A percentile compares a stretch with the other conserved stretches of the same genome.
These are phyloP conservation scores for Kazachstania psychrophila DNA, from an alignment of 805 yeast genomes.

Conservation along the genomic window DNA sequence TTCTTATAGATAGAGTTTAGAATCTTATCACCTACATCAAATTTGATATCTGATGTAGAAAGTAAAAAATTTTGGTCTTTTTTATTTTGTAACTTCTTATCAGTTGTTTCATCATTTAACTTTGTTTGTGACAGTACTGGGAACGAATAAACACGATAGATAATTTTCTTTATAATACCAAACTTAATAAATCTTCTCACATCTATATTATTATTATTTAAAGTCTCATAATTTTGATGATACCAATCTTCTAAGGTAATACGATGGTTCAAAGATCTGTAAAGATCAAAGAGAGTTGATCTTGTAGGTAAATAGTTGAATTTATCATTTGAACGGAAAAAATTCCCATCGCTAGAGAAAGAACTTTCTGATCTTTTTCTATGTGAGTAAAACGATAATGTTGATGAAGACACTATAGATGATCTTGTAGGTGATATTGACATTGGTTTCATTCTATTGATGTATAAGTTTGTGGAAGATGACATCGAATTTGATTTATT, in stretches of 20 bases:
- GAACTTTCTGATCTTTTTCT: conserved; percentile 15
- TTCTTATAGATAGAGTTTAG: conserved; percentile 24
- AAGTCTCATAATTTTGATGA: conserved; percentile 45
- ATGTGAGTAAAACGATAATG: not conserved
- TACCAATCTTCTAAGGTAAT: conserved; percentile 76
- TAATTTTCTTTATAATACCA: conserved; percentile 73
- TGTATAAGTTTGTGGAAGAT: conserved; percentile 1
- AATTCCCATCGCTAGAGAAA: conserved; percentile 10
- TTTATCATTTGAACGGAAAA: not conserved
- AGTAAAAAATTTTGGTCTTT: conserved; percentile 6
- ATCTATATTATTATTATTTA: conserved; percentile 53
- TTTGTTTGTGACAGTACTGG: conserved; percentile 40
- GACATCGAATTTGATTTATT: conserved; percentile 1
- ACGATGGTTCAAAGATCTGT: conserved; percentile 71
- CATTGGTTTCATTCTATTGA: not conserved
- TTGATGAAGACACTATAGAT: conserved; percentile 1
- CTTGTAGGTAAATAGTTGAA: conserved; percentile 44
- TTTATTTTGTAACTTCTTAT: conserved; percentile 9
- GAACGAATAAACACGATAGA: conserved; percentile 70
- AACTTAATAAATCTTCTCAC: conserved; percentile 76
- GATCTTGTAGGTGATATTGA: conserved; percentile 4
- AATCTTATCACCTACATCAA: conserved; percentile 26
- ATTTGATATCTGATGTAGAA: conserved; percentile 28
- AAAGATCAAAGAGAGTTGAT: conserved; percentile 60
- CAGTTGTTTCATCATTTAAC: not conserved